Conservation (phyloP, 179 eudicot species). For the Dionaea muscipula region DNA sequence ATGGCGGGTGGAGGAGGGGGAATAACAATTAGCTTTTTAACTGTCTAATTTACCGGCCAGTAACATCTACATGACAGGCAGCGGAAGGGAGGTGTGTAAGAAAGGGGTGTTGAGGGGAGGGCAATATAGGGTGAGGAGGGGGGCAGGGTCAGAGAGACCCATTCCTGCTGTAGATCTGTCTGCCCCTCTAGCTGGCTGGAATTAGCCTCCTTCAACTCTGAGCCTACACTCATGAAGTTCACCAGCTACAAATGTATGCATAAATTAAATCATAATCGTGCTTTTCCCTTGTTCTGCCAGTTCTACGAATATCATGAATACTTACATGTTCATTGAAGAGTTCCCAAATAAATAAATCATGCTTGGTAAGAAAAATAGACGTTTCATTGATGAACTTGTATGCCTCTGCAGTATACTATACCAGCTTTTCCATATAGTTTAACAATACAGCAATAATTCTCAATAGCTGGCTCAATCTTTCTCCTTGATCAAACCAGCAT, state of each 20-base stretch:
- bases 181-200: conserved; percentile 30
- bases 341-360: conserved; percentile 55
- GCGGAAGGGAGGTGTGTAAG: too few relatives aligned
- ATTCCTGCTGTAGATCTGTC: conserved; percentile 5
- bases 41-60: too few relatives aligned
- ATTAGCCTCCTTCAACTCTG: conserved; percentile 48
- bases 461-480: conserved; percentile 48
- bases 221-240: conserved; percentile 25
- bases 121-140: too few relatives aligned
- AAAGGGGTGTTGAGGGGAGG: too few relatives aligned
- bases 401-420: conserved; percentile 36
- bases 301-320: conserved; percentile 32
- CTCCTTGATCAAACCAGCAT: conserved; percentile 48
- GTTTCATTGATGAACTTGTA: conserved; percentile 35
- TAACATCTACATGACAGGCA: too few relatives aligned
- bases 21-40: too few relatives aligned
- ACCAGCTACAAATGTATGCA: conserved; percentile 53
- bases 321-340: conserved; percentile 66
- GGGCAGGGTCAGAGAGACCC: too few relatives aligned
- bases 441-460: conserved; percentile 72
- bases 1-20: too few relatives aligned
- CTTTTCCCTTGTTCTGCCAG: conserved; percentile 41
- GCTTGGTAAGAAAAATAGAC: conserved; percentile 33
- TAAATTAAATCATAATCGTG: conserved; percentile 38
- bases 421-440: conserved; percentile 63